Evolutionary conservation across 1,284 basidiomycete genomes (phyloP), one percentile per base, ranked within the genome.

Genomic region (Cronartium quercuum): DNA sequence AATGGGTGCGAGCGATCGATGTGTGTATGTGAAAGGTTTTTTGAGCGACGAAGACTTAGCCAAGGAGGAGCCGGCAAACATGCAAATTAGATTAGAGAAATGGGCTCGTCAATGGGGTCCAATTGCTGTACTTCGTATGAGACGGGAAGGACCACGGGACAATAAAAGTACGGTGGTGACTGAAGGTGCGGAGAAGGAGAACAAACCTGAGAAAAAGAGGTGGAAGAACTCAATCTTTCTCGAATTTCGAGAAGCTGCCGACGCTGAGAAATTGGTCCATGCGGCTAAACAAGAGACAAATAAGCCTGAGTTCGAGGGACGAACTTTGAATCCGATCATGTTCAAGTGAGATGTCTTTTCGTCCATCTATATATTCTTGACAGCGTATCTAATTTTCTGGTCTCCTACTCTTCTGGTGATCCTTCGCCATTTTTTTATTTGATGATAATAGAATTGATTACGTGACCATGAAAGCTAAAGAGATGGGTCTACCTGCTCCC

Each of bases 141-240:
- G 73, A 24, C 65, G 73, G 10, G 73, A 75, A 64, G 37, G 41
- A 24, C 15, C n/a, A 10, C 15, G 7, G n/a, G 41, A 58, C 57
- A 13, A 42, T 21, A 7, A 64, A 65, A 51, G 47, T 18, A 66
- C 37, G 7, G 37, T 9, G 9, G 60, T 58, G 38, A 4, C 51
- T 21, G 51, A 55, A 21, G 51, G 29, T 55, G 51, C 15, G 29
- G 51, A 55, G 12, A 55, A 55, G 29, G 51, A 55, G 29, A 29
- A 29, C 7, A 42, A 44, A 35, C 24, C n/a, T 29, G 37, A 38
- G 2, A 47, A 24, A 51, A 67, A 67, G 38, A 61, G 29, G 35
- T 75, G 73, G 73, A 75, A 75, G 51, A 68, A 68, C 66, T 75
- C 73, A 13, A 60, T 75, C 18, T 75, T 75, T 42, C 35, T 75